phyloP scores from a whole-genome alignment of 352 stramenopile species.

The Phytopythium ostracodes region DNA sequence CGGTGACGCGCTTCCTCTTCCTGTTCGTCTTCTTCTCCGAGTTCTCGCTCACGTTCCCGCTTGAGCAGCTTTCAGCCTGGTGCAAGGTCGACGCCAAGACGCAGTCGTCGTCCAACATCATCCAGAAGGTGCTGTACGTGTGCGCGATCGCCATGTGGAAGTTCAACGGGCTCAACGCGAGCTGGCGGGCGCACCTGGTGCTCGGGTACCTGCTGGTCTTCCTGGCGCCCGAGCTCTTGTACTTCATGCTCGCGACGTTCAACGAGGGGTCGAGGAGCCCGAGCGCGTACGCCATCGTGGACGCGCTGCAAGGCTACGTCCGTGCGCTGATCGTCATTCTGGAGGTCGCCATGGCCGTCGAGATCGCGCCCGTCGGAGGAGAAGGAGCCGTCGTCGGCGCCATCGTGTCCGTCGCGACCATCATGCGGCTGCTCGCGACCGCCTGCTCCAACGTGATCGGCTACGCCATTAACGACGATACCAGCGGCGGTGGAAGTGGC shows the following conservation, averaged over 20 bases:
- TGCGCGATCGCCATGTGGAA: slow-evolving; percentile 42
- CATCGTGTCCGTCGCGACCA: slow-evolving; percentile 46
- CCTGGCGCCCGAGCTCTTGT: slow-evolving; percentile 36
- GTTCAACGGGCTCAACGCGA: slow-evolving; percentile 32
- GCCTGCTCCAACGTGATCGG: slow-evolving; percentile 40
- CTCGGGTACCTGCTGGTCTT: slow-evolving; percentile 28
- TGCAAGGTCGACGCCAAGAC: slow-evolving; percentile 36
- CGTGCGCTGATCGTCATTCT: slow-evolving; percentile 33
- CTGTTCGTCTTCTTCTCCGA: slow-evolving; percentile 58
- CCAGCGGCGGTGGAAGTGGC: slow-evolving; percentile 9
- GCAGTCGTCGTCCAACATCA: slow-evolving; percentile 43
- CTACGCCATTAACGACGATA: slow-evolving; percentile 33
- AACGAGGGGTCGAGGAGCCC: slow-evolving; percentile 19
- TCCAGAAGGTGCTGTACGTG: slow-evolving; percentile 36
- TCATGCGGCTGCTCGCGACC: slow-evolving; percentile 42
- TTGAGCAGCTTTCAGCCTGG: slow-evolving; percentile 37
- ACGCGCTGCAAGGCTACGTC: slow-evolving; percentile 33
- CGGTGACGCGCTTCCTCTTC: slow-evolving; percentile 50
- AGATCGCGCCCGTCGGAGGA: slow-evolving; percentile 46
- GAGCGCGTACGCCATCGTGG: slow-evolving; percentile 35
- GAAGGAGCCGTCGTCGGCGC: slow-evolving; percentile 54
- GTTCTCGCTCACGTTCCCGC: slow-evolving; percentile 48
- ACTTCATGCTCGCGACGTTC: slow-evolving; percentile 30
- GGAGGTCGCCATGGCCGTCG: slow-evolving; percentile 31
- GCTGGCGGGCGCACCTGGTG: slow-evolving; percentile 33